Conservation (phyloP, 2,329 filamentous ascomycete genomes). For the Elsinoe australis region DNA sequence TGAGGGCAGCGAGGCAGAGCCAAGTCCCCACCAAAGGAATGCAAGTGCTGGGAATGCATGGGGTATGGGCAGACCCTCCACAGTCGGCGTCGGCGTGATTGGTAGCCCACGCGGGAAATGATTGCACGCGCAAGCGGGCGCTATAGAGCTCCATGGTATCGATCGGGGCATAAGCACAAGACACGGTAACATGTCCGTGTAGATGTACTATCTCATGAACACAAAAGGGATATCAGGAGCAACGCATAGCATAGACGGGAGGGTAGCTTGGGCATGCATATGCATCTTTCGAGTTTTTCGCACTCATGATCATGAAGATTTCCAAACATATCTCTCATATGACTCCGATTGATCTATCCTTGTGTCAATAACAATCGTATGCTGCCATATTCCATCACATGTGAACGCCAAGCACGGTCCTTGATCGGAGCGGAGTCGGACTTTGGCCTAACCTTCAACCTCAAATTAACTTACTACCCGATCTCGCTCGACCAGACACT, state of each 20-base stretch:
- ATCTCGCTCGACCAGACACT: not conserved
- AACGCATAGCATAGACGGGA: too few relatives aligned
- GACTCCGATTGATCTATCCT: too few relatives aligned
- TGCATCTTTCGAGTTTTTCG: not conserved
- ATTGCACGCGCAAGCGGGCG: not conserved
- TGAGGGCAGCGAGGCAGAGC: conserved; percentile 10
- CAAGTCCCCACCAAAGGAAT: not conserved
- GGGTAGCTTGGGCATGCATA: too few relatives aligned
- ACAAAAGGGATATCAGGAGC: too few relatives aligned
- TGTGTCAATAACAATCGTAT: too few relatives aligned
- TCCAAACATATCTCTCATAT: not conserved
- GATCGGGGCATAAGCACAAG: too few relatives aligned
- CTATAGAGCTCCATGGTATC: too few relatives aligned
- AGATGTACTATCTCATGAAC: too few relatives aligned
- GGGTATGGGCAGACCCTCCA: not conserved
- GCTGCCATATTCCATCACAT: too few relatives aligned
- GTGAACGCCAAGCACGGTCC: conserved; percentile 3
- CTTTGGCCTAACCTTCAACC: not conserved
- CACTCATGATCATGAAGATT: too few relatives aligned
- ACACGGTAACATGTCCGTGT: too few relatives aligned
- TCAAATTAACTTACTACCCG: not conserved
- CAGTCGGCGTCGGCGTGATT: conserved; percentile 7
- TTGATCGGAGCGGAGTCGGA: conserved; percentile 10
- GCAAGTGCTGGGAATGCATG: not conserved
- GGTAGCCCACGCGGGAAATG: conserved; percentile 9